These are phyloP conservation scores for Entomortierella lignicola DNA, from an alignment of 192 early-diverging fungal genomes.

Conservation along the genomic window DNA sequence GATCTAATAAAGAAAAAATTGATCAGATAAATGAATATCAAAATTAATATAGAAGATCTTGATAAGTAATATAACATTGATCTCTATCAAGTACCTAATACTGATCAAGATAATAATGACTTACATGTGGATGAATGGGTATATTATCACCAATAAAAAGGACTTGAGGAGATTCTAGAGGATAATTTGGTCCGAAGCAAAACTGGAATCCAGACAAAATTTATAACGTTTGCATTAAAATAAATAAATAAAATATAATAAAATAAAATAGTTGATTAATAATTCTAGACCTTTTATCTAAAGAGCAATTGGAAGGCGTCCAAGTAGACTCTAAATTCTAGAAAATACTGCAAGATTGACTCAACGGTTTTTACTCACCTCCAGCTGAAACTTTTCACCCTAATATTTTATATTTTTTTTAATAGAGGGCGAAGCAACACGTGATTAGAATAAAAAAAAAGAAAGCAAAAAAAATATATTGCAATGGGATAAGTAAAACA, in stretches of 20 bases:
- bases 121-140: constrained; percentile 81
- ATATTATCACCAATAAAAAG: constrained; percentile 66
- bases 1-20: constrained; percentile 46
- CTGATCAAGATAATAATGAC: background rate
- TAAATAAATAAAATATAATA: too few species aligned
- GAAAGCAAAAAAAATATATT: background rate
- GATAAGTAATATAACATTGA: too few species aligned
- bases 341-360: background rate
- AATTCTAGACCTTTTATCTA: too few species aligned
- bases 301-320: too few species aligned
- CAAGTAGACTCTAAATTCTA: too few species aligned
- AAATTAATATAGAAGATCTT: too few species aligned
- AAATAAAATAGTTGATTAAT: too few species aligned
- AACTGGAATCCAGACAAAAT: constrained; percentile 56
- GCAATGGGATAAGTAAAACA: background rate
- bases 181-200: constrained; percentile 79
- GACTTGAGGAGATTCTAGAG: constrained; percentile 80
- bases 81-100: background rate
- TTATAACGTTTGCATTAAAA: background rate
- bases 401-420: constrained; percentile 9
- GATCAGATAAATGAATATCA: background rate
- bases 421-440: background rate
- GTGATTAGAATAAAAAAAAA: background rate
- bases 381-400: constrained; percentile 63
- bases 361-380: constrained; percentile 35